phyloP scores from a whole-genome alignment of 2,329 filamentous ascomycete species.

The Pezicula radicicola region DNA sequence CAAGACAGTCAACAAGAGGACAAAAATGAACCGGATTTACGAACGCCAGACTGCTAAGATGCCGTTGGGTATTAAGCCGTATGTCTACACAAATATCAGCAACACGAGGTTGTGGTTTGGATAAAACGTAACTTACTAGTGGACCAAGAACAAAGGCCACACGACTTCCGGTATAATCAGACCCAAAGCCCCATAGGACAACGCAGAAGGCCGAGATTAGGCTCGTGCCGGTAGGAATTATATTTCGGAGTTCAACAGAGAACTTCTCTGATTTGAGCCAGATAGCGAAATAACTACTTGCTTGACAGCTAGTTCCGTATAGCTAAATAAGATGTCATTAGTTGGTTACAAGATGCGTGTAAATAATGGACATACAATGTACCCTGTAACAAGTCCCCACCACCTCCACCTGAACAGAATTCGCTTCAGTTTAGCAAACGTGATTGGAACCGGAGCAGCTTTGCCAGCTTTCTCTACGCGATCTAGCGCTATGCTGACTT shows the following conservation, averaged over 20 bases:
- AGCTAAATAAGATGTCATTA: constrained; percentile 1
- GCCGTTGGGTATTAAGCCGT: constrained; percentile 29
- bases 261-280: constrained; percentile 12
- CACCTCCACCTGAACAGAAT: constrained; percentile 10
- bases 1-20: too few species aligned
- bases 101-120: neutral
- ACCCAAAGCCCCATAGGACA: constrained; percentile 18
- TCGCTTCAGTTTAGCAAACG: constrained; percentile 2
- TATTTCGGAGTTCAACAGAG: constrained; percentile 8
- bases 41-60: constrained; percentile 29
- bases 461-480: constrained; percentile 30
- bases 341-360: neutral
- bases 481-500: constrained; percentile 16
- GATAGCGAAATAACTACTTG: constrained; percentile 8
- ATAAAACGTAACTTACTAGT: constrained; percentile 6
- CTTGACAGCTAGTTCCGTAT: constrained; percentile 9
- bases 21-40: too few species aligned
- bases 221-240: constrained; percentile 9
- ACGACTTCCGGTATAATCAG: constrained; percentile 15
- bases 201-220: constrained; percentile 13
- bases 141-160: constrained; percentile 11
- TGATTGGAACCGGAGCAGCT: constrained; percentile 7
- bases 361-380: constrained; percentile 4
- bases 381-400: constrained; percentile 10
- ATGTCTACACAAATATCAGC: constrained; percentile 13